Conservation (phyloP, 768 basidiomycete species). For the Chlorophyllum brunneum region DNA sequence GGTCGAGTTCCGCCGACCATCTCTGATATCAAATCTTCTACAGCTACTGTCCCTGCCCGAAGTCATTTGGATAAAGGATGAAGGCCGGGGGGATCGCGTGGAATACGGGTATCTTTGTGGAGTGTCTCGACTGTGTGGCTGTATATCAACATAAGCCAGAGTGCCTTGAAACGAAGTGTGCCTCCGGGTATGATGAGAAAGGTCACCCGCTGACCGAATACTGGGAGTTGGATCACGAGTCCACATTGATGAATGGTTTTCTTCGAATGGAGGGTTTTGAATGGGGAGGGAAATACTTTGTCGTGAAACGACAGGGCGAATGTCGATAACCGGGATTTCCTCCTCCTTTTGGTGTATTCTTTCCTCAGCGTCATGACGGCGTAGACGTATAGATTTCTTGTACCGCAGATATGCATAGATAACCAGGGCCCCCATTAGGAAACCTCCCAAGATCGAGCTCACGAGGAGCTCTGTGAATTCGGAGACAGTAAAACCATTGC, state of each 20-base stretch:
- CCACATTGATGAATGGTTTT: background rate
- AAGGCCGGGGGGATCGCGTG: too few species aligned
- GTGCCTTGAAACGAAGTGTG: background rate
- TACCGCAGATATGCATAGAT: background rate
- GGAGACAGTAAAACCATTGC: background rate
- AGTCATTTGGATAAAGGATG: background rate
- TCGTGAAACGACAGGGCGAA: background rate
- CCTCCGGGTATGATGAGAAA: background rate
- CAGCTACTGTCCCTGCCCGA: background rate
- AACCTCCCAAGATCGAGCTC: background rate
- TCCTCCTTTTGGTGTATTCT: background rate
- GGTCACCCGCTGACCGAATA: background rate
- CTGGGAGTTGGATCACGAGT: background rate
- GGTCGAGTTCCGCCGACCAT: background rate
- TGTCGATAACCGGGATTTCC: background rate
- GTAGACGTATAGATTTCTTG: background rate
- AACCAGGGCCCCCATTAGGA: background rate
- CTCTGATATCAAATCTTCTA: background rate
- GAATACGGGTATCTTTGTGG: background rate
- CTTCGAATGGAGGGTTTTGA: conserved; percentile 5
- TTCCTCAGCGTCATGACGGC: background rate
- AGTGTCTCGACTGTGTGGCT: background rate
- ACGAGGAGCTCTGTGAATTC: conserved; percentile 5
- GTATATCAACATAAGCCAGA: too few species aligned
- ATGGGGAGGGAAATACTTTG: conserved; percentile 7